Conservation (phyloP, 192 early-diverging fungal genomes). For the Coemansia sp. region DNA sequence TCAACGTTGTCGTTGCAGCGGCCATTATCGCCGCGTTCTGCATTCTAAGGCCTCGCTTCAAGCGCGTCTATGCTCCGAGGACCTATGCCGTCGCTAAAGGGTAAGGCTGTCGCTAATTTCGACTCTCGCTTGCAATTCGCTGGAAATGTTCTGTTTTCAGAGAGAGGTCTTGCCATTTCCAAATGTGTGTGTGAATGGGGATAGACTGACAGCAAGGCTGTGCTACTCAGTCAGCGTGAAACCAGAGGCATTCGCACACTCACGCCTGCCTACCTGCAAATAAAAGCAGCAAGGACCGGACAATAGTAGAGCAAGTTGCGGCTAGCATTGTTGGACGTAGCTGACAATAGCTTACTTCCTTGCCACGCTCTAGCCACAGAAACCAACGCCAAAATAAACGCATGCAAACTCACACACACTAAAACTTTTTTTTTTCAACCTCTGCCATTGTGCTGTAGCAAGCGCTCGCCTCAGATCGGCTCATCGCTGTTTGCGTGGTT, state of each 20-base stretch:
- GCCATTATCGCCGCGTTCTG: slow-evolving; percentile 62
- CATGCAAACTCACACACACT: too few relatives aligned
- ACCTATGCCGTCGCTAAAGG: slow-evolving; percentile 61
- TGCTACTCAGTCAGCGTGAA: not conserved
- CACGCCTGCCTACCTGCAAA: not conserved
- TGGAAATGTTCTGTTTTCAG: not conserved
- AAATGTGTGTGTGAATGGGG: not conserved
- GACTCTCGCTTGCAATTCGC: too few relatives aligned
- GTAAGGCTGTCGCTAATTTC: slow-evolving; percentile 3
- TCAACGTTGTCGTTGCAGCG: slow-evolving; percentile 62
- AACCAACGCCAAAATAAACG: too few relatives aligned
- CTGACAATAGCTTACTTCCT: too few relatives aligned
- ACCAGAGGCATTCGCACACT: not conserved
- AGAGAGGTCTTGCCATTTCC: not conserved
- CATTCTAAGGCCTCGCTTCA: slow-evolving; percentile 63
- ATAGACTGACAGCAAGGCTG: not conserved
- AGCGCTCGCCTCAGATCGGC: slow-evolving; percentile 59
- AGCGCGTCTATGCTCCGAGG: slow-evolving; percentile 70
- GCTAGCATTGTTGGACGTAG: not conserved
- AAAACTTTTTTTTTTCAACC: too few relatives aligned
- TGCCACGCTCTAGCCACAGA: too few relatives aligned
- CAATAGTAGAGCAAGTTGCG: not conserved
- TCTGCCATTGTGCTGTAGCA: slow-evolving; percentile 20
- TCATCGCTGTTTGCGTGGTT: slow-evolving; percentile 61
- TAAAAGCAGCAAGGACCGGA: not conserved